A percentile compares a stretch with the other conserved stretches of the same genome.
Evolutionary conservation across 345 rosid genomes (phyloP).

Genomic region (Linum trigynum): DNA sequence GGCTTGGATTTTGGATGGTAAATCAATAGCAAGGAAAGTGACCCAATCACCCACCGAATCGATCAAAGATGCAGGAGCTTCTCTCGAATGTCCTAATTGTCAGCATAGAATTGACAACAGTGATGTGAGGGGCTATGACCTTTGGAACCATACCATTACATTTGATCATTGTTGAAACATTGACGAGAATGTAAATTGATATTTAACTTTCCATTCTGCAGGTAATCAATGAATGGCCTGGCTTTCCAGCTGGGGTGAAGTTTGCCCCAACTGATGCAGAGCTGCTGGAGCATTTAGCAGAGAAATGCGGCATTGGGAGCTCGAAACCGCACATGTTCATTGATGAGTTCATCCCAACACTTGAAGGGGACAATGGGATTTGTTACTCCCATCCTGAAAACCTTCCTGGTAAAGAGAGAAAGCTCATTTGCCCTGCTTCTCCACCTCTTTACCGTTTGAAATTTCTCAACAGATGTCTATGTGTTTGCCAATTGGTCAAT

Average conservation of each 20-base stretch:
- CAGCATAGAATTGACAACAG: constrained; percentile 51
- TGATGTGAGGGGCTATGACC: constrained; percentile 46
- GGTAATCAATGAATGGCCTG: constrained; percentile 73
- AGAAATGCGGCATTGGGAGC: constrained; percentile 58
- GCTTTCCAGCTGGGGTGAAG: constrained; percentile 85
- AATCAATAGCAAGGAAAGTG: constrained; percentile 65
- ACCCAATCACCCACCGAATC: constrained; percentile 39
- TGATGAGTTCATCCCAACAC: constrained; percentile 62
- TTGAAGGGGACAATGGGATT: constrained; percentile 61
- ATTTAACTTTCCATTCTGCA: constrained; percentile 20
- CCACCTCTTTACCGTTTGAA: not conserved
- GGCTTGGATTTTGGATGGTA: constrained; percentile 72
- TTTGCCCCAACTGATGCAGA: constrained; percentile 85
- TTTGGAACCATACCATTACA: not conserved
- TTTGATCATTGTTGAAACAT: not conserved
- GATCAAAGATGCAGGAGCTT: constrained; percentile 57
- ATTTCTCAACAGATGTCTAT: no score
- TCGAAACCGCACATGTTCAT: constrained; percentile 43
- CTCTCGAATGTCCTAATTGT: constrained; percentile 73
- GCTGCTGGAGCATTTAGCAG: constrained; percentile 61
- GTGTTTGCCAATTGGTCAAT: not conserved
- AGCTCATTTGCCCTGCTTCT: not conserved
- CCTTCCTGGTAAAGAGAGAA: constrained; percentile 53
- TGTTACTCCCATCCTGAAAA: constrained; percentile 85
- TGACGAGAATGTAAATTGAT: not conserved